Conservation (phyloP, 805 yeast genomes). For the Cyberlindnera mississippiensis region DNA sequence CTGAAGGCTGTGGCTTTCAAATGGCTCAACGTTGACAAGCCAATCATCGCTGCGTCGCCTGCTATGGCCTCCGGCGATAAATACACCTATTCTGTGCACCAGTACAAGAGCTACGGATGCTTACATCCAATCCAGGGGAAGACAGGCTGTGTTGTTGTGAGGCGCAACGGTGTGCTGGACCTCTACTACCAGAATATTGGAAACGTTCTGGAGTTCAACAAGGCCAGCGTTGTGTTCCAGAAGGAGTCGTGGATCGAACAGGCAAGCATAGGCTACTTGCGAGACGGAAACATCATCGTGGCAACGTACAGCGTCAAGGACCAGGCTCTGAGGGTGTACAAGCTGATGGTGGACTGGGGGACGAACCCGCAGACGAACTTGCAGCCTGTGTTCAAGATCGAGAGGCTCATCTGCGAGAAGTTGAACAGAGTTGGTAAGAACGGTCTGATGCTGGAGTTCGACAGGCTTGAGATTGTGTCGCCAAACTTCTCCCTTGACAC, state of each 20-base stretch:
- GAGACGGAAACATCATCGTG: slow-evolving; percentile 43
- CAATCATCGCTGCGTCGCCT: slow-evolving; percentile 55
- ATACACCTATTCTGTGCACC: slow-evolving; percentile 56
- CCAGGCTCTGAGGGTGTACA: slow-evolving; percentile 38
- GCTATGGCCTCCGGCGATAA: slow-evolving; percentile 38
- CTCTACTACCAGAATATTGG: slow-evolving; percentile 54
- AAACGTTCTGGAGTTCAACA: slow-evolving; percentile 54
- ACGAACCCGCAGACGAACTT: slow-evolving; percentile 34
- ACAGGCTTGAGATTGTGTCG: slow-evolving; percentile 41
- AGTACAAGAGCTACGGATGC: slow-evolving; percentile 55
- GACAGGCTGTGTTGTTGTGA: slow-evolving; percentile 65
- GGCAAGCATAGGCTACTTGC: slow-evolving; percentile 50
- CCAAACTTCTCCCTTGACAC: slow-evolving; percentile 41
- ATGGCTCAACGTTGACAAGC: slow-evolving; percentile 76
- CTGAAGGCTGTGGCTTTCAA: slow-evolving; percentile 42
- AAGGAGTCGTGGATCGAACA: slow-evolving; percentile 28
- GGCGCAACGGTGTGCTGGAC: slow-evolving; percentile 57
- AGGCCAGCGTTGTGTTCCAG: slow-evolving; percentile 32
- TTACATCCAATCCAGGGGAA: slow-evolving; percentile 65
- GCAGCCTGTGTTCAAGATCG: slow-evolving; percentile 39
- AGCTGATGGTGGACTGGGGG: slow-evolving; percentile 53
- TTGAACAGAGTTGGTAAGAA: slow-evolving; percentile 24
- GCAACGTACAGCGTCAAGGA: slow-evolving; percentile 38
- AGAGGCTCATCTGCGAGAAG: slow-evolving; percentile 29
- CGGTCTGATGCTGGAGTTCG: slow-evolving; percentile 29